phyloP scores from a whole-genome alignment of 2,329 filamentous ascomycete species.

The Colletotrichum truncatum region DNA sequence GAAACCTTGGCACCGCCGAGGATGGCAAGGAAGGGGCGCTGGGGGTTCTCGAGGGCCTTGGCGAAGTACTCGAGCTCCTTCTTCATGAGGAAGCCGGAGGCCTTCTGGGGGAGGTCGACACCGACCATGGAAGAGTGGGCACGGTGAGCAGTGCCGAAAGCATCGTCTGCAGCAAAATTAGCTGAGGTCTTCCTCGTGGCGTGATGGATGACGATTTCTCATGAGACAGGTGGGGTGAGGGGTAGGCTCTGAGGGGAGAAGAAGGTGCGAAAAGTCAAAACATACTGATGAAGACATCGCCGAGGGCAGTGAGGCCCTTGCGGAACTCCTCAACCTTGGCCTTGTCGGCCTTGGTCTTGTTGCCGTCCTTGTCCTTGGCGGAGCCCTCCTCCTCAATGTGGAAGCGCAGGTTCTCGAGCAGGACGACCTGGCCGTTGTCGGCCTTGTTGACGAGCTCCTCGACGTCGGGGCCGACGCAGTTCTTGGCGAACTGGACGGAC shows the following conservation, averaged over 20 bases:
- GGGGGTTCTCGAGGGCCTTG: constrained; percentile 90
- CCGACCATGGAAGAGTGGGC: constrained; percentile 99
- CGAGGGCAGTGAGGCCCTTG: constrained; percentile 91
- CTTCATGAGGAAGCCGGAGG: constrained; percentile 98
- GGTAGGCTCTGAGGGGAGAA: not conserved
- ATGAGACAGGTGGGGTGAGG: not conserved
- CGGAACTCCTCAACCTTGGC: constrained; percentile 91
- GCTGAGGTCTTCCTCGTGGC: constrained; percentile 11
- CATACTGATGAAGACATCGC: constrained; percentile 96
- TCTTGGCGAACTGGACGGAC: constrained; percentile 86
- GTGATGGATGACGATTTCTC: not conserved
- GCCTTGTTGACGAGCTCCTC: constrained; percentile 91
- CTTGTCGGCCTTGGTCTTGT: constrained; percentile 98
- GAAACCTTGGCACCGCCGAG: constrained; percentile 98
- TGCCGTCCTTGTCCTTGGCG: constrained; percentile 90
- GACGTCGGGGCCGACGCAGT: constrained; percentile 89
- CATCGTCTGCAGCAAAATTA: constrained; percentile 74
- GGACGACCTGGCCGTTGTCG: constrained; percentile 81
- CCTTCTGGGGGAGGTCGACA: constrained; percentile 94
- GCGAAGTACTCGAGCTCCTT: constrained; percentile 99
- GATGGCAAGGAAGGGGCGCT: constrained; percentile 97
- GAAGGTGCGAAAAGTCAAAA: constrained; percentile 31
- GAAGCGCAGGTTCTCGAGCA: constrained; percentile 98
- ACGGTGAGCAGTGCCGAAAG: constrained; percentile 97
- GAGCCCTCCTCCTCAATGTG: constrained; percentile 98